A percentile compares a stretch with the other conserved stretches of the same genome.
phyloP scores from a whole-genome alignment of 257 asterid species.

The Gentiana straminea region DNA sequence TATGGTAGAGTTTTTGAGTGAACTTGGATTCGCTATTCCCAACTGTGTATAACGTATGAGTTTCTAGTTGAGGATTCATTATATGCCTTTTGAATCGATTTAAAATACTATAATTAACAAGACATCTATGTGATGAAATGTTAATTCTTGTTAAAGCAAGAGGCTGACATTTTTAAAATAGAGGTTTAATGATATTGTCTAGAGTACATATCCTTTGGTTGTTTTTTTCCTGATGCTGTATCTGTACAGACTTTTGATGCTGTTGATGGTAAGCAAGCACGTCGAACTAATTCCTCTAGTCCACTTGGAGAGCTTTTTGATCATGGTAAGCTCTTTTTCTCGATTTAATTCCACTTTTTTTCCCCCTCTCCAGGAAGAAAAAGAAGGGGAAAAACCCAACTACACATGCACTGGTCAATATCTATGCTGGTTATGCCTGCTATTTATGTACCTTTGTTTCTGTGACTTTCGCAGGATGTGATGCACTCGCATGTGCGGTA shows the following conservation, averaged over 20 bases:
- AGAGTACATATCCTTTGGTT: conserved; percentile 5
- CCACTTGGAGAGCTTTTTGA: conserved; percentile 95
- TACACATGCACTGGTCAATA: background rate
- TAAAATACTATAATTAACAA: no score
- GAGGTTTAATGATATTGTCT: background rate
- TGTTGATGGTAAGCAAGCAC: conserved; percentile 96
- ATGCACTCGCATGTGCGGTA: conserved; percentile 98
- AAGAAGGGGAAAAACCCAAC: background rate
- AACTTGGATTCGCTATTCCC: background rate
- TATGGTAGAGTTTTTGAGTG: background rate
- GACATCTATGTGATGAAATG: background rate
- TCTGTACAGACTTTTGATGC: conserved; percentile 79
- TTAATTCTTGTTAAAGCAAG: background rate
- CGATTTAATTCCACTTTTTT: background rate
- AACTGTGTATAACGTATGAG: background rate
- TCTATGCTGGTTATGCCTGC: conserved; percentile 3
- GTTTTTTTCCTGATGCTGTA: conserved; percentile 5
- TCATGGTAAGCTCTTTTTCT: conserved; percentile 44
- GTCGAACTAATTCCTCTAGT: conserved; percentile 89
- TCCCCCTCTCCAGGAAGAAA: background rate
- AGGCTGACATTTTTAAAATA: background rate
- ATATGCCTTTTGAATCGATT: no score
- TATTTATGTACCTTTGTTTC: conserved; percentile 12
- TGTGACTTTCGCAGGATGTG: conserved; percentile 62
- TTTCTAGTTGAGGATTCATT: background rate